phyloP scores from a whole-genome alignment of 495 filamentous ascomycete species.

The Penicillium goetzii region DNA sequence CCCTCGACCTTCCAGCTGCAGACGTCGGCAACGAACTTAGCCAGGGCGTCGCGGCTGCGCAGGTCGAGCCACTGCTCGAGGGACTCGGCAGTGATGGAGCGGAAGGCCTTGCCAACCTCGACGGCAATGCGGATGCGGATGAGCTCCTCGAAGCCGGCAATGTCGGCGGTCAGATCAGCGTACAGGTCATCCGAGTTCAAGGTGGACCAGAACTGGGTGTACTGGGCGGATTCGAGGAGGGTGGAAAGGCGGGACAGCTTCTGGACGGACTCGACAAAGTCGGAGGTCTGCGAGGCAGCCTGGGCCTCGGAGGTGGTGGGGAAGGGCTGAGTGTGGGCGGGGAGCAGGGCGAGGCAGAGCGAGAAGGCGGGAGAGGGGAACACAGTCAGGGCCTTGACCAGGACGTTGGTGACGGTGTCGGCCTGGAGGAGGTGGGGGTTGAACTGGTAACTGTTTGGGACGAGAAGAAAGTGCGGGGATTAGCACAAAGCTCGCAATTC shows the following conservation, averaged over 20 bases:
- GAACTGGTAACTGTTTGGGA: constrained; percentile 85
- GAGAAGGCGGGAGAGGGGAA: constrained; percentile 97
- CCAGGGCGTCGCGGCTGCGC: constrained; percentile 66
- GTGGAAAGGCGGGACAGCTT: constrained; percentile 84
- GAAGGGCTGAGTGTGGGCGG: constrained; percentile 69
- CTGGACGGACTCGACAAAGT: constrained; percentile 77
- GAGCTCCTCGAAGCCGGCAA: constrained; percentile 94
- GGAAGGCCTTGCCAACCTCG: constrained; percentile 83
- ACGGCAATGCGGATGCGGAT: constrained; percentile 90
- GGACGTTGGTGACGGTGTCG: constrained; percentile 96
- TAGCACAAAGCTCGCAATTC: constrained; percentile 11
- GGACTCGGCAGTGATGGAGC: constrained; percentile 74
- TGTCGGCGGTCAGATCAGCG: constrained; percentile 91
- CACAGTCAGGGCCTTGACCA: constrained; percentile 95
- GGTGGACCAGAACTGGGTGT: constrained; percentile 89
- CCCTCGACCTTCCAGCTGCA: constrained; percentile 84
- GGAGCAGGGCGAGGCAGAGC: constrained; percentile 90
- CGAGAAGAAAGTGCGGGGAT: constrained; percentile 16
- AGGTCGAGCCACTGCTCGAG: constrained; percentile 90
- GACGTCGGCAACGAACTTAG: constrained; percentile 79
- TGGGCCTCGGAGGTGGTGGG: constrained; percentile 56
- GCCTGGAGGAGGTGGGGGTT: constrained; percentile 97
- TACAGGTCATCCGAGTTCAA: constrained; percentile 94
- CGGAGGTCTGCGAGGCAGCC: constrained; percentile 69
- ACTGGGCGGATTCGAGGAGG: constrained; percentile 83